Base-by-base conservation (phyloP, 2,329 filamentous ascomycete genomes). In the Aspergillus eucalypticola region DNA sequence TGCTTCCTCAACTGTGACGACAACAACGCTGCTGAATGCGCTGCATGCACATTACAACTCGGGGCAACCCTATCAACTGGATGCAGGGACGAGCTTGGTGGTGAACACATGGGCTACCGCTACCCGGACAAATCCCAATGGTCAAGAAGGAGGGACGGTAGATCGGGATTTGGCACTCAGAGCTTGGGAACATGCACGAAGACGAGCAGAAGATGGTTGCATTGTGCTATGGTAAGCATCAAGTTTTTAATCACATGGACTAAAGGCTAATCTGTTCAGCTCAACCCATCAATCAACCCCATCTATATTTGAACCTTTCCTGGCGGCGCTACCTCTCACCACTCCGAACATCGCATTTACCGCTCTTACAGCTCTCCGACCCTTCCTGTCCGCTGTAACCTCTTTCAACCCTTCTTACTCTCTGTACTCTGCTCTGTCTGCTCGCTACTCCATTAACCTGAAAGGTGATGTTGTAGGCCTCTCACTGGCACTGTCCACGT, bases 31-130 rank as follows among this genome's bases (percentile, higher is more conserved):
- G 50, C 85, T 99, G 58, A 98, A 98, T 78, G 87, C 91, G 58
- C 84, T 97, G 49, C 95, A 99, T 79, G 92, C 91, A 68, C 89
- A 90, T 71, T 98, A 96, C 76, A 85, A 91, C 51, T 87, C 90
- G 3, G 88, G 88, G 29, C 87, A 92, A 71, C 87, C 94, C n/a
- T 95, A 96, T 75, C 84, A 84, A 63, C 85, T 99, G 49, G 95
- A 99, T 76, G 88, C 92, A 51, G 92, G 91, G 67, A 95, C 93
- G 38, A 96, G 92, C 74, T 76, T 98, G 41, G 93, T 95, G 0
- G 92, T 98, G 66, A 98, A 98, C 79, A 97, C 92, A 59, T 97
- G 93, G 93, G 84, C 95, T 56, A 96, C 91, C 3, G 91, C 91
- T 17, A 83, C 86, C 27, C 90, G 90, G 66, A 80, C 85, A 23